Conservation (phyloP, 257 asterid species). For the Scutellaria barbata region DNA sequence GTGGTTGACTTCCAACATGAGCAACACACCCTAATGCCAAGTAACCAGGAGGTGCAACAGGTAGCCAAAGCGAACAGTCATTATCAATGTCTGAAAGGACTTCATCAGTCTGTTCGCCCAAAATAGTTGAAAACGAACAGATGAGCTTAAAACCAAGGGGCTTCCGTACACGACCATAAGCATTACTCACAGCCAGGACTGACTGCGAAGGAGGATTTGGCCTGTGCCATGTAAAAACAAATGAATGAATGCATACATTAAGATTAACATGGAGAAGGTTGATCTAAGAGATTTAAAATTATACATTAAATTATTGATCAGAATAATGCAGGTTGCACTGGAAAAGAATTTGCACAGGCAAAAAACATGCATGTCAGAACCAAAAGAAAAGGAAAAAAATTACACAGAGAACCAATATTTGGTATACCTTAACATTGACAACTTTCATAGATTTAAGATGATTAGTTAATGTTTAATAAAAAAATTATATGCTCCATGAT, state of each 20-base stretch:
- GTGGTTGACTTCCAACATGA: constrained; percentile 80
- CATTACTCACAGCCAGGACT: constrained; percentile 82
- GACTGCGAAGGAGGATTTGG: constrained; percentile 98
- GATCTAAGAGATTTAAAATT: constrained; percentile 28
- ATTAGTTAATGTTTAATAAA: background rate
- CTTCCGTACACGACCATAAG: constrained; percentile 91
- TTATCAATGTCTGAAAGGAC: constrained; percentile 41
- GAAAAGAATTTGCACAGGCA: constrained; percentile 28
- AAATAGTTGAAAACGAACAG: constrained; percentile 65
- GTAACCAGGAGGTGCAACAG: constrained; percentile 96
- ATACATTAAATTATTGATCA: constrained; percentile 2
- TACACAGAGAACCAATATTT: constrained; percentile 10
- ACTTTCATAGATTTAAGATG: background rate
- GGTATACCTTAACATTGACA: constrained; percentile 17
- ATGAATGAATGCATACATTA: constrained; percentile 33
- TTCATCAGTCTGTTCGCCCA: constrained; percentile 52
- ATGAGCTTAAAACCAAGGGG: constrained; percentile 86
- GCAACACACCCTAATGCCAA: constrained; percentile 92
- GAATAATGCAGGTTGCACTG: constrained; percentile 18
- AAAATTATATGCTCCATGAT: background rate
- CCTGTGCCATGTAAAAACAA: constrained; percentile 53
- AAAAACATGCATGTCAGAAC: background rate
- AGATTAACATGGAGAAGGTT: constrained; percentile 27
- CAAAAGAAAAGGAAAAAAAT: constrained; percentile 3
- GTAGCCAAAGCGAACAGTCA: constrained; percentile 94